Percentiles rank a stretch among this genome's conserved stretches.
These are phyloP conservation scores for Epichloe scottii DNA, from an alignment of 2,329 filamentous ascomycete genomes.

Conservation along the genomic window DNA sequence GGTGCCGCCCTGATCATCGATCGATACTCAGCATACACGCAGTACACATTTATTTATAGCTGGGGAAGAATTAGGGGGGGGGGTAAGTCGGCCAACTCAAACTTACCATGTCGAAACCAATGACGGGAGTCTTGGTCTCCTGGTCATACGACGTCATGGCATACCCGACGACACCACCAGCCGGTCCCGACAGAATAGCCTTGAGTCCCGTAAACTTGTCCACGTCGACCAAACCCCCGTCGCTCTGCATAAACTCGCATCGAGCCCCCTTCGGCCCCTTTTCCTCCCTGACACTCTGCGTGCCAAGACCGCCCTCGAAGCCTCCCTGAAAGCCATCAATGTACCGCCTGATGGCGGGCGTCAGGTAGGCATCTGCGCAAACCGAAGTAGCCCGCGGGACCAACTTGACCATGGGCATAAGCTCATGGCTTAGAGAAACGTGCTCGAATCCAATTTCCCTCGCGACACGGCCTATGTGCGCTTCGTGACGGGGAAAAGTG, in stretches of 20 bases:
- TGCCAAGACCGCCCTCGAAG: slow-evolving; percentile 23
- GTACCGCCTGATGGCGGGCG: slow-evolving; percentile 24
- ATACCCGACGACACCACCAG: slow-evolving; percentile 68
- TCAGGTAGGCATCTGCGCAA: slow-evolving; percentile 31
- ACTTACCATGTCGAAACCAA: slow-evolving; percentile 54
- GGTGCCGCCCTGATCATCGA: slow-evolving; percentile 38
- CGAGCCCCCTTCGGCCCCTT: slow-evolving; percentile 35
- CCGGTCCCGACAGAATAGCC: slow-evolving; percentile 61
- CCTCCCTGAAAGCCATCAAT: slow-evolving; percentile 23
- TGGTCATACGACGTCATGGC: slow-evolving; percentile 61
- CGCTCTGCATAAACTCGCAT: slow-evolving; percentile 63
- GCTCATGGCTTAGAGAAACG: slow-evolving; percentile 23
- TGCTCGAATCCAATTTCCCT: slow-evolving; percentile 30
- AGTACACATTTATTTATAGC: neutral
- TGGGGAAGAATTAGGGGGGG: neutral
- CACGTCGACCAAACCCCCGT: slow-evolving; percentile 38
- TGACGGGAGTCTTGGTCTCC: slow-evolving; percentile 53
- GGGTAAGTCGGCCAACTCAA: neutral
- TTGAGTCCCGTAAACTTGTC: slow-evolving; percentile 55
- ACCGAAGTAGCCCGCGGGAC: slow-evolving; percentile 32
- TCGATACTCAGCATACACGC: no score
- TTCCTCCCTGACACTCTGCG: slow-evolving; percentile 55
- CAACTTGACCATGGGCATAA: slow-evolving; percentile 31
- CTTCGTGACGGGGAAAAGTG: slow-evolving; percentile 42
- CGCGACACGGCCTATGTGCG: slow-evolving; percentile 22